phyloP scores from a whole-genome alignment of 495 filamentous ascomycete genomes.

The Opeltia flavorubescens region DNA sequence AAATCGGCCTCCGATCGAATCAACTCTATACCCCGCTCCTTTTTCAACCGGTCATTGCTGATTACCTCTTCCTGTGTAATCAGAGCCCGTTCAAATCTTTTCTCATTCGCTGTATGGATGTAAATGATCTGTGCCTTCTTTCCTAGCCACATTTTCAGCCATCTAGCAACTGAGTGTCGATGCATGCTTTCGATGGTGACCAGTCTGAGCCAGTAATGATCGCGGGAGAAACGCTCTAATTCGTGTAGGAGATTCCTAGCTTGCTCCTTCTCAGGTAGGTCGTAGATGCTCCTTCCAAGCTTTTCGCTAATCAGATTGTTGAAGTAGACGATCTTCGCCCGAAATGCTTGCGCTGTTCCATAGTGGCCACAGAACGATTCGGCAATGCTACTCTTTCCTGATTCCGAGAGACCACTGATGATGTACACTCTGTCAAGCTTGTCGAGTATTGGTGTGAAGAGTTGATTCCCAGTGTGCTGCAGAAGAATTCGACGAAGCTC shows the following conservation, averaged over 20 bases:
- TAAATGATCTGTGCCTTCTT: conserved; percentile 5
- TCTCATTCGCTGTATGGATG: conserved; percentile 1
- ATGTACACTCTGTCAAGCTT: background rate
- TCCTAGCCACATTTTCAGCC: conserved; percentile 6
- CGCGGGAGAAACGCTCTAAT: background rate
- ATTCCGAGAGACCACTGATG: background rate
- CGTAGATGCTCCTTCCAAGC: conserved; percentile 1
- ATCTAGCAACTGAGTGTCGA: background rate
- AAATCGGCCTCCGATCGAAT: background rate
- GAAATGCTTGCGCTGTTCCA: background rate
- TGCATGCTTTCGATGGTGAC: conserved; percentile 3
- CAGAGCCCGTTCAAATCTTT: background rate
- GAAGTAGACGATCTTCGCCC: background rate
- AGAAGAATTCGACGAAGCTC: background rate
- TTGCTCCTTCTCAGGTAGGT: conserved; percentile 2
- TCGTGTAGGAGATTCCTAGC: conserved; percentile 1
- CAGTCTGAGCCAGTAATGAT: conserved; percentile 4
- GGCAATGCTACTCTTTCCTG: background rate
- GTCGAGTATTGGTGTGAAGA: background rate
- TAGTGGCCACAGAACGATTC: no score
- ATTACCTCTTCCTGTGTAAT: background rate
- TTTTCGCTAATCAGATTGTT: background rate
- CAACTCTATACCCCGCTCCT: conserved; percentile 1
- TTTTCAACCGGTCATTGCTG: background rate
- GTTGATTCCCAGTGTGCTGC: background rate